Base-by-base conservation (phyloP, 192 early-diverging fungal species). In the Entomortierella parvispora region DNA sequence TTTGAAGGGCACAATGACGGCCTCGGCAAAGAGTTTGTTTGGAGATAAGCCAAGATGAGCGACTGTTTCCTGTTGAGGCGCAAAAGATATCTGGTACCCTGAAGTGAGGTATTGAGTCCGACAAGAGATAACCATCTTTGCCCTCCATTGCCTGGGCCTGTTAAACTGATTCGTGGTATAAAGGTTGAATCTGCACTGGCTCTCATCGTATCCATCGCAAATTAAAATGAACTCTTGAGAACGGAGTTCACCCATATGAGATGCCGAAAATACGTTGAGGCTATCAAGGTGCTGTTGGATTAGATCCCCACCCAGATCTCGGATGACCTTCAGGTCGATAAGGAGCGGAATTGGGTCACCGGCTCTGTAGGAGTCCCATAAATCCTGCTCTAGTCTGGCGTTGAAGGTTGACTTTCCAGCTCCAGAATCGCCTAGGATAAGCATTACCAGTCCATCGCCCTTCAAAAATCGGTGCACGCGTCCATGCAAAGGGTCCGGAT, bases 161-260 rank as follows among this genome's bases (percentile, higher is more conserved):
- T 56, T 34, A 29, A 29, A 34, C 12, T 33, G 31, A 33, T 56
- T 56, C n/a, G 33, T 22, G 0, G 4, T 0, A 34, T 56, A n/a
- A 10, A 56, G 54, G 33, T 56, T 56, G 33, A 1, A 4, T 11
- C 10, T 31, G 33, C 31, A 32, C 32, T 56, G 54, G 22, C 31
- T 34, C 54, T 56, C 54, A 20, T 56, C 54, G 54, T 56, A 56
- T 33, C 54, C 54, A 20, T 56, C 54, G 32, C 54, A 56, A 9
- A 56, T 56, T 20, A 56, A 29, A 15, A 56, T 20, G 34, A 56
- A 56, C 7, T 9, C n/a, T n/a, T 1, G 2, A 28, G 54, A n/a
- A 34, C 31, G n/a, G 34, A 10, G 18, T 56, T 56, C 54, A 56
- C 34, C n/a, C 34, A 56, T 56, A 3, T 56, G 54, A 20, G n/a